Evolutionary conservation across 441 rosid species (phyloP).

Genomic region (Mallotus repandus): DNA sequence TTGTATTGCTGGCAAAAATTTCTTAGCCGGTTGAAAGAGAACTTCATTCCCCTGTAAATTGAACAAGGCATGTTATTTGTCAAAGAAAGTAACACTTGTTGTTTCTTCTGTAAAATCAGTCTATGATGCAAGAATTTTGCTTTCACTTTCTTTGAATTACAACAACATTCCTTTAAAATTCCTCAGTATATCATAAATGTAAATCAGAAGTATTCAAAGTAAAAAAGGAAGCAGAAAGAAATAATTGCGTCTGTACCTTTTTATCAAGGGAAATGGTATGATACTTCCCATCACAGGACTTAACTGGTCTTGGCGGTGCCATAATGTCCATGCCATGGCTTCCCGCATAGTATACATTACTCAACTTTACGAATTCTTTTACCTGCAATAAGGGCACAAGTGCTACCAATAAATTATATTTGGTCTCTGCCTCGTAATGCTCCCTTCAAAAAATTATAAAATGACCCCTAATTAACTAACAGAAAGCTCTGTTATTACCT

Average conservation of each 20-base stretch:
- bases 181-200: not conserved
- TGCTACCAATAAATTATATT: too few species aligned
- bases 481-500: conserved; percentile 38
- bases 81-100: not conserved
- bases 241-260: conserved; percentile 37
- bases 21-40: conserved; percentile 86
- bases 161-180: not conserved
- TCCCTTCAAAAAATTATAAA: too few species aligned
- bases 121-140: not conserved
- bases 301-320: conserved; percentile 56
- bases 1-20: conserved; percentile 72
- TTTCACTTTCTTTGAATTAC: not conserved
- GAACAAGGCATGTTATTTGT: conserved; percentile 15
- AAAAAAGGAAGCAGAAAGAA: too few species aligned
- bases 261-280: conserved; percentile 39
- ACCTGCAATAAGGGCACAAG: conserved; percentile 38
- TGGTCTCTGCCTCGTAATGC: not conserved
- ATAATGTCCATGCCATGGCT: conserved; percentile 93
- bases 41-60: conserved; percentile 60
- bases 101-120: not conserved
- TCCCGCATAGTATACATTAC: conserved; percentile 84
- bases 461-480: too few species aligned
- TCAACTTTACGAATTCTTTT: conserved; percentile 66
- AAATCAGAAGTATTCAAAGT: not conserved
- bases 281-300: conserved; percentile 39